These are phyloP conservation scores for Fomitiporia mediterranea DNA, from an alignment of 1,284 basidiomycete species.

Conservation along the genomic window DNA sequence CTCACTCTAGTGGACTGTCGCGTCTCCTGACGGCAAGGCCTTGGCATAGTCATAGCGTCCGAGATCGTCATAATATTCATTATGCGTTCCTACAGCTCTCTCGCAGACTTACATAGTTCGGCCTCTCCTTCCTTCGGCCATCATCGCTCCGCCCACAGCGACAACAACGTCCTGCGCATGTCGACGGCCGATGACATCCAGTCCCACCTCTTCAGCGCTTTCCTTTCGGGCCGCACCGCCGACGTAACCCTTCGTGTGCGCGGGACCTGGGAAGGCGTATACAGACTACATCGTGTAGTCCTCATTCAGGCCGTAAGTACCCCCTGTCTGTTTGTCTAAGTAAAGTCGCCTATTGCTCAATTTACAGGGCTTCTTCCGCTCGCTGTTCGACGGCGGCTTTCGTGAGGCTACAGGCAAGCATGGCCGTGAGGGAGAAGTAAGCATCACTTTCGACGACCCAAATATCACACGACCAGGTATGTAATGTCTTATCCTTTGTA, in stretches of 20 bases:
- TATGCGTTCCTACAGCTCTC: conserved; percentile 6
- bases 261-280: conserved; percentile 71
- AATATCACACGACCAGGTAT: conserved; percentile 82
- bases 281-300: conserved; percentile 77
- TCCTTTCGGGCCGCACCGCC: conserved; percentile 66
- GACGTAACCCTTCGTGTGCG: conserved; percentile 71
- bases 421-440: conserved; percentile 41
- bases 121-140: background rate
- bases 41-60: background rate
- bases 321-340: conserved; percentile 4
- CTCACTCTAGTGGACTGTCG: too few relatives aligned
- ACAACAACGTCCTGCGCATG: background rate
- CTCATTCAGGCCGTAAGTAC: conserved; percentile 77
- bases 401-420: conserved; percentile 44
- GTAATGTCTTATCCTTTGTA: conserved; percentile 21
- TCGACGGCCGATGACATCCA: conserved; percentile 41
- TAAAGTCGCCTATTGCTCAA: conserved; percentile 5
- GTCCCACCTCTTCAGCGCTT: conserved; percentile 69
- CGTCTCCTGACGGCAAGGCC: background rate
- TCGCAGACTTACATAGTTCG: background rate
- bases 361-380: conserved; percentile 74
- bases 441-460: conserved; percentile 74
- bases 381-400: conserved; percentile 81
- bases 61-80: conserved; percentile 5
- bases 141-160: conserved; percentile 2